phyloP scores from a whole-genome alignment of 345 rosid genomes.

The Salix exigua region DNA sequence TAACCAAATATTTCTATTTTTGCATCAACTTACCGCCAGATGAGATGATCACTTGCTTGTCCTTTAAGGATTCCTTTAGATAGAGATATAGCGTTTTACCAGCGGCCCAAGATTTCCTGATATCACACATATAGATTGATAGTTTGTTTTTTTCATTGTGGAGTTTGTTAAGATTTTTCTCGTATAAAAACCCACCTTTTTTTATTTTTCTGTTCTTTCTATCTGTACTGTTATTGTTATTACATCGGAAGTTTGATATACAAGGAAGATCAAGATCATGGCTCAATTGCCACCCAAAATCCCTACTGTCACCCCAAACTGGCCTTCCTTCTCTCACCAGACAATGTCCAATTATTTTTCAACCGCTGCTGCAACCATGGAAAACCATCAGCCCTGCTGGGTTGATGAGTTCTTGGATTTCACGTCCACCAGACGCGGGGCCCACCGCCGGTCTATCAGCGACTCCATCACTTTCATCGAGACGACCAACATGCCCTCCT shows the following conservation, averaged over 20 bases:
- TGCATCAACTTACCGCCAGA: no score
- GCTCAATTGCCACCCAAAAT: conserved; percentile 22
- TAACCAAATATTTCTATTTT: no score
- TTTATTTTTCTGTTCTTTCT: background rate
- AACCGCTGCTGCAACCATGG: background rate
- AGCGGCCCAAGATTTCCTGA: background rate
- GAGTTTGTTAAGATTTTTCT: background rate
- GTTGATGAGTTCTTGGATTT: conserved; percentile 85
- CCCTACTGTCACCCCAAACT: conserved; percentile 27
- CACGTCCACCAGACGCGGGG: conserved; percentile 58
- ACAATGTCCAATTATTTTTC: conserved; percentile 25
- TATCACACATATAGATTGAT: background rate
- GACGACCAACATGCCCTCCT: conserved; percentile 19
- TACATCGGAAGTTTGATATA: background rate
- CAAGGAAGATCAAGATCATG: conserved; percentile 1
- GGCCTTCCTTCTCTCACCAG: conserved; percentile 39
- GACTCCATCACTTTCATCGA: conserved; percentile 78
- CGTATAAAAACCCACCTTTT: background rate
- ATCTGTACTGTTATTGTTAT: background rate
- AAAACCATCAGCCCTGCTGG: conserved; percentile 49
- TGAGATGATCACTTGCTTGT: no score
- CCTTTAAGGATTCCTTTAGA: no score
- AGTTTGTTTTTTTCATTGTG: background rate
- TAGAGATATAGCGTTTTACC: background rate
- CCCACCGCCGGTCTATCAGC: conserved; percentile 82